phyloP scores from a whole-genome alignment of 208 protist genomes.

The Kentomonas sorsogonicus region DNA sequence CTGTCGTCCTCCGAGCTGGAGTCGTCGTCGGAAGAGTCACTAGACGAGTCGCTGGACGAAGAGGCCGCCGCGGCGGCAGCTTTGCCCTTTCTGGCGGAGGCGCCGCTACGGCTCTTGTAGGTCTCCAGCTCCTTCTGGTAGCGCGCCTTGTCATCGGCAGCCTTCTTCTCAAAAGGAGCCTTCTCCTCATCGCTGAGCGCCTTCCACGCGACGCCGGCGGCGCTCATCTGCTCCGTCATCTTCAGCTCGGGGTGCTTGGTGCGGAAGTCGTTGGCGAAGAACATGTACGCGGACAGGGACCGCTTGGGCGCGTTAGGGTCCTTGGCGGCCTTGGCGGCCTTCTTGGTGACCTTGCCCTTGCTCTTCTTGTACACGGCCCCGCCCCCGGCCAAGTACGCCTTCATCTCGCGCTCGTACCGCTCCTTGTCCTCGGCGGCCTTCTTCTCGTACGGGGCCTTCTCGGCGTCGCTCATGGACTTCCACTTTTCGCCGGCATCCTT shows the following conservation, averaged over 20 bases:
- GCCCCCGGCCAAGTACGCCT: conserved; percentile 58
- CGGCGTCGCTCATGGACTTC: conserved; percentile 40
- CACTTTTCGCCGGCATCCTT: conserved; percentile 63
- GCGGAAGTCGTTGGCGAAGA: conserved; percentile 71
- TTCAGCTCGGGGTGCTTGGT: conserved; percentile 44
- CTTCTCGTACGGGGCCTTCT: conserved; percentile 72
- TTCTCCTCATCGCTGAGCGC: conserved; percentile 55
- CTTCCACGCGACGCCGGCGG: conserved; percentile 67
- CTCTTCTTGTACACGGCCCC: conserved; percentile 51
- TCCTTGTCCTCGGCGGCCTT: conserved; percentile 78
- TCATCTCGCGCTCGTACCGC: conserved; percentile 67
- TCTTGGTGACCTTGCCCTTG: conserved; percentile 42
- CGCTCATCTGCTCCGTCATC: conserved; percentile 57
- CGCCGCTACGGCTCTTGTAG: no score
- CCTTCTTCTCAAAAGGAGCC: conserved; percentile 75
- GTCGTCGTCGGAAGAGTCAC: conserved; percentile 23
- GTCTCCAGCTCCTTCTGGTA: conserved; percentile 58
- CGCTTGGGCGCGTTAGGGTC: conserved; percentile 82
- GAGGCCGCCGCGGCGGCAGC: conserved; percentile 15
- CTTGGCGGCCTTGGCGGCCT: conserved; percentile 60
- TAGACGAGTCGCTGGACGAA: conserved; percentile 18
- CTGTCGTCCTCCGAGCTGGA: background rate
- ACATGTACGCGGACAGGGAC: conserved; percentile 71
- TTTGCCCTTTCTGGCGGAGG: conserved; percentile 15
- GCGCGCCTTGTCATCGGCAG: conserved; percentile 73